Percentiles rank a stretch among this genome's conserved stretches.
Evolutionary conservation across 1,284 basidiomycete species (phyloP).

Genomic region (Heterobasidion irregulare): DNA sequence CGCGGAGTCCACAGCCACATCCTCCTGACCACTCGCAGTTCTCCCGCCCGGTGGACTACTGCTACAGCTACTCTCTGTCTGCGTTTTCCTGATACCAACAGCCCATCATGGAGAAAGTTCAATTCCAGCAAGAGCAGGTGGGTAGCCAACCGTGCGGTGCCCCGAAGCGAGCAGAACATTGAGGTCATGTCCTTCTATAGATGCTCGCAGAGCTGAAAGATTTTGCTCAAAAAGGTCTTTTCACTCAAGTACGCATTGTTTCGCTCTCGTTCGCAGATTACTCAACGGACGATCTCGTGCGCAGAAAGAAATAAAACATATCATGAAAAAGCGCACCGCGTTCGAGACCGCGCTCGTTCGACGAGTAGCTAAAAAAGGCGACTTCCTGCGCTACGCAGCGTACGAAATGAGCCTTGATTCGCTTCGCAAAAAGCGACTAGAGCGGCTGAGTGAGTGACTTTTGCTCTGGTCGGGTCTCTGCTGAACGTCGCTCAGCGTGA

Average conservation of each 20-base stretch:
- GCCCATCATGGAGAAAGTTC: constrained; percentile 79
- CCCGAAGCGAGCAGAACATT: background rate
- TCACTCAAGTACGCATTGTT: constrained; percentile 59
- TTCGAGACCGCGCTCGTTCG: constrained; percentile 84
- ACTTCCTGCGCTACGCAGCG: constrained; percentile 86
- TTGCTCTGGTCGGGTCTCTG: background rate
- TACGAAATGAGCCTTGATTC: constrained; percentile 90
- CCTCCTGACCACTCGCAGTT: constrained; percentile 1
- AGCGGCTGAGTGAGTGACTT: constrained; percentile 59
- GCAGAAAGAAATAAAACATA: constrained; percentile 75
- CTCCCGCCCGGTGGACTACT: background rate
- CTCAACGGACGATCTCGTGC: background rate
- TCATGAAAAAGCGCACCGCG: constrained; percentile 78
- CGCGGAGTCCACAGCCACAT: background rate
- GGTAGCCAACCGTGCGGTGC: constrained; percentile 6
- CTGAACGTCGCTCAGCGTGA: background rate
- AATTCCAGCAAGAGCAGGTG: constrained; percentile 89
- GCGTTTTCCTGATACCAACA: background rate
- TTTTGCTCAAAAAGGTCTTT: constrained; percentile 81
- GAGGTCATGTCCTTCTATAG: constrained; percentile 26
- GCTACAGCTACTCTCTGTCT: background rate
- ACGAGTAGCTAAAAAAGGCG: constrained; percentile 76
- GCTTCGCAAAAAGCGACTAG: constrained; percentile 66
- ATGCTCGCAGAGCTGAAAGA: constrained; percentile 97
- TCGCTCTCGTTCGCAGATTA: background rate